Evolutionary conservation across 1,139 yeast genomes (phyloP), one percentile per base, ranked within the genome.

Genomic region (Candida labiduridarum): DNA sequence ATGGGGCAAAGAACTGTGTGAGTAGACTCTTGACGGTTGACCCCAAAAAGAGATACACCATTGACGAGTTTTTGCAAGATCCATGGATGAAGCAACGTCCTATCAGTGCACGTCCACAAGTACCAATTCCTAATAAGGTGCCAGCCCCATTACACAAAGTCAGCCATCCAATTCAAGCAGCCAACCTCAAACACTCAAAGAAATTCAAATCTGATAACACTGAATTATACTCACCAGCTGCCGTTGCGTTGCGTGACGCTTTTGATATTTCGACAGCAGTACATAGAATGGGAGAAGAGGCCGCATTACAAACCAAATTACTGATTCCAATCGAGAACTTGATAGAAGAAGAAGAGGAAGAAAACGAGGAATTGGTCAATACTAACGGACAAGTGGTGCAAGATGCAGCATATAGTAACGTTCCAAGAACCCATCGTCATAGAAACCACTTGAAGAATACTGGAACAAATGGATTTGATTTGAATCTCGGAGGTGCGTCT

Each of bases 221-320:
- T 15, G 68, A 56, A 18, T 54, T 79, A 56, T 87, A 86, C 60
- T 86, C 96, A 1, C 97, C 97, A 4, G 96, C 95, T 6, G 95
- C 95, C 0, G 89, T 87, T 49, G 96, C 96, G 0, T 80, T 94
- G 75, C 86, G 91, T 60, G 99, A 94, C 62, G 97, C 96, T 9
- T 92, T 92, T 69, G 99, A 94, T 64, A 88, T 94, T 14, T 87
- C 96, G 16, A 85, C 95, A 52, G 97, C 97, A 0, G 96, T 94
- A 8, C 96, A 91, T 65, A 84, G 99, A 67, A 83, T 84, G 77
- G 96, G 92, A 39, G 96, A 89, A 69, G 97, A 90, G 63, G 86
- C 85, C 19, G 80, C 83, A 1, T 69, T 84, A 43, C 66, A 74
- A 19, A 67, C 70, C 45, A 70, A 66, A 46, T 65, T 65, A 44